These are phyloP conservation scores for Penicillium ochrochloron DNA, from an alignment of 495 filamentous ascomycete genomes.

Conservation along the genomic window DNA sequence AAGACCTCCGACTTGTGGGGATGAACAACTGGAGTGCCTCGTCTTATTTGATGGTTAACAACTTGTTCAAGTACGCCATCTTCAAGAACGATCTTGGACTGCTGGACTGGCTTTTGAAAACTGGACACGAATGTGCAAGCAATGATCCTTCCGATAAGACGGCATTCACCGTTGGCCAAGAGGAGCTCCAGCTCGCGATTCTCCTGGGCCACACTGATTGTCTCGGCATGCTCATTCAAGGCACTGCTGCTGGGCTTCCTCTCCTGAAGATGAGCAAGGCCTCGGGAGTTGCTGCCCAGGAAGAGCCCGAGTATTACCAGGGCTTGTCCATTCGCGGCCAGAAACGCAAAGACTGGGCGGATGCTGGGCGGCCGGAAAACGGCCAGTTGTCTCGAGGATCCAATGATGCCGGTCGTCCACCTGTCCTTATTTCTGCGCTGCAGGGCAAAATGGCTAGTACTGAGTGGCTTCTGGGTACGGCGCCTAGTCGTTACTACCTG, in stretches of 20 bases:
- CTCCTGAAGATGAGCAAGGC: slow-evolving; percentile 63
- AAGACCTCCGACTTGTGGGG: not conserved
- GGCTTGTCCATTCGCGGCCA: slow-evolving; percentile 72
- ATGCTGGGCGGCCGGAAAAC: slow-evolving; percentile 48
- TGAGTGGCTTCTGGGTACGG: slow-evolving; percentile 72
- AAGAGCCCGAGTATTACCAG: slow-evolving; percentile 70
- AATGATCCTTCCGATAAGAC: slow-evolving; percentile 25
- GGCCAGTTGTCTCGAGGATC: slow-evolving; percentile 9
- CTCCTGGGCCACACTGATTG: slow-evolving; percentile 46
- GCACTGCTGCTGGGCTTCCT: slow-evolving; percentile 65
- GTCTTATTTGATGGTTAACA: not conserved
- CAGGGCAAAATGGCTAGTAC: slow-evolving; percentile 61
- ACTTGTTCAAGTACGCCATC: slow-evolving; percentile 43
- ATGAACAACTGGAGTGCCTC: not conserved
- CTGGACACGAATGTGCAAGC: slow-evolving; percentile 35
- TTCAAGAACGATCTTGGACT: slow-evolving; percentile 42
- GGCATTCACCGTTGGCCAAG: slow-evolving; percentile 25
- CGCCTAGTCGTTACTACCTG: slow-evolving; percentile 62
- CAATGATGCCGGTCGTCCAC: slow-evolving; percentile 42
- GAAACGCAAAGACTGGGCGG: slow-evolving; percentile 69
- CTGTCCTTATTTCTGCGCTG: slow-evolving; percentile 61
- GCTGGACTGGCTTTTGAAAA: slow-evolving; percentile 50
- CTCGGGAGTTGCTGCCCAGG: slow-evolving; percentile 56
- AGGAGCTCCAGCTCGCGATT: slow-evolving; percentile 47
- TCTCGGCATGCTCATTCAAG: slow-evolving; percentile 54